phyloP scores from a whole-genome alignment of 2,329 filamentous ascomycete species.

The Penicillium oxalicum region DNA sequence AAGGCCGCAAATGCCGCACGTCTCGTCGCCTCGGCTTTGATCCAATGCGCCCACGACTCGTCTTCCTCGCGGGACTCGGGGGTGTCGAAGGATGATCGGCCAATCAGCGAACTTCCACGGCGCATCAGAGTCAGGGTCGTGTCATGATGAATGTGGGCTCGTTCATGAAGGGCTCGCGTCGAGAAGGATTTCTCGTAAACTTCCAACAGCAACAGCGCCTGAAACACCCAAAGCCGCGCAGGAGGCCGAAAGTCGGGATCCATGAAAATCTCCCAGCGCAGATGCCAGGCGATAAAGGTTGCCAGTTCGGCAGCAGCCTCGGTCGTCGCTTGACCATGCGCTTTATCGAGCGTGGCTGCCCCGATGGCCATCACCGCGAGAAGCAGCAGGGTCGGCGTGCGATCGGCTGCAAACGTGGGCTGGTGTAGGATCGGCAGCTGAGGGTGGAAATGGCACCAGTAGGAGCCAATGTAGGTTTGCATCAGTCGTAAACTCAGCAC shows the following conservation, averaged over 20 bases:
- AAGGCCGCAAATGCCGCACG: constrained; percentile 91
- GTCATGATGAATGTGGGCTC: constrained; percentile 93
- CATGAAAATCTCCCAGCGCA: constrained; percentile 96
- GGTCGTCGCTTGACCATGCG: constrained; percentile 66
- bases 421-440: constrained; percentile 93
- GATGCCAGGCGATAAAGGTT: constrained; percentile 84
- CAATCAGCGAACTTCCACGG: constrained; percentile 82
- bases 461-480: constrained; percentile 87
- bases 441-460: constrained; percentile 91
- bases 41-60: constrained; percentile 95
- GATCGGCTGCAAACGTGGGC: constrained; percentile 84
- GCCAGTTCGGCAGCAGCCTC: constrained; percentile 75
- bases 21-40: constrained; percentile 84
- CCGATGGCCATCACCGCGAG: constrained; percentile 90
- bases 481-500: constrained; percentile 85
- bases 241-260: constrained; percentile 83
- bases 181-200: constrained; percentile 98
- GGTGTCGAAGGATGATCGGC: constrained; percentile 75
- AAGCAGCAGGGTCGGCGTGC: constrained; percentile 75
- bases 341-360: constrained; percentile 80
- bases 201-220: constrained; percentile 80
- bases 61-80: constrained; percentile 68
- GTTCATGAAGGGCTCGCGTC: constrained; percentile 82
- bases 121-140: constrained; percentile 95
- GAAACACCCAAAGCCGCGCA: constrained; percentile 93